Conservation (phyloP, 2,329 filamentous ascomycete species). For the Lasiodiplodia theobromae region DNA sequence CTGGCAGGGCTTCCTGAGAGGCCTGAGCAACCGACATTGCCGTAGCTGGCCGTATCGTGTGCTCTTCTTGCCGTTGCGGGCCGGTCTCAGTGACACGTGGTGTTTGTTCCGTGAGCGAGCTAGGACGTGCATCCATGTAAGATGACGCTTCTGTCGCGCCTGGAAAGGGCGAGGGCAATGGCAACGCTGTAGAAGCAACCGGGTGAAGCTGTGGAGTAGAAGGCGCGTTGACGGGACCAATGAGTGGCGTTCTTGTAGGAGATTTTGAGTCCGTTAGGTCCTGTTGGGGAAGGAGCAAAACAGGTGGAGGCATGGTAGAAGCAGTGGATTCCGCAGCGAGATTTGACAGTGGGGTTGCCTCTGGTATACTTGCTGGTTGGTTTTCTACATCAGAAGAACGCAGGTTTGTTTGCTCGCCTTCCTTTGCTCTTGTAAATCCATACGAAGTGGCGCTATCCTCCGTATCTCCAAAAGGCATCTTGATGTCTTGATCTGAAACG, state of each 20-base stretch:
- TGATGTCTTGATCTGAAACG: background rate
- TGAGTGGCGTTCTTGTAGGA: slow-evolving; percentile 2
- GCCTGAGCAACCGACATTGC: slow-evolving; percentile 15
- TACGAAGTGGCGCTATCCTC: background rate
- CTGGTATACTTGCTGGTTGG: background rate
- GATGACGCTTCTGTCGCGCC: slow-evolving; percentile 36
- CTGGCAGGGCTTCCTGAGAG: background rate
- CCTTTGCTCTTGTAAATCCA: background rate
- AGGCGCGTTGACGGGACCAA: slow-evolving; percentile 11
- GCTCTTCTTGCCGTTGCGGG: background rate
- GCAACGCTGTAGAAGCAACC: slow-evolving; percentile 44
- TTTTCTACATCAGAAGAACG: background rate
- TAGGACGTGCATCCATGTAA: slow-evolving; percentile 39
- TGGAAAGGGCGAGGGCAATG: slow-evolving; percentile 49
- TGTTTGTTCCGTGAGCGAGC: background rate
- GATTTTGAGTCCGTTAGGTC: slow-evolving; percentile 20
- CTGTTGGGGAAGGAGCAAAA: slow-evolving; percentile 37
- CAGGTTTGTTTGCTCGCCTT: background rate
- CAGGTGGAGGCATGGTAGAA: slow-evolving; percentile 43
- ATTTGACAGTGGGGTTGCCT: background rate
- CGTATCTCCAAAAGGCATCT: background rate
- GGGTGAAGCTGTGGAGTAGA: slow-evolving; percentile 34
- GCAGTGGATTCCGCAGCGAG: background rate
- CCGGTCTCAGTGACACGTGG: background rate
- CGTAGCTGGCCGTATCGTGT: slow-evolving; percentile 10